Evolutionary conservation across 164 flowering plant species (phyloP), one percentile per base, ranked within the genome.

Genomic region (Annona cherimola): DNA sequence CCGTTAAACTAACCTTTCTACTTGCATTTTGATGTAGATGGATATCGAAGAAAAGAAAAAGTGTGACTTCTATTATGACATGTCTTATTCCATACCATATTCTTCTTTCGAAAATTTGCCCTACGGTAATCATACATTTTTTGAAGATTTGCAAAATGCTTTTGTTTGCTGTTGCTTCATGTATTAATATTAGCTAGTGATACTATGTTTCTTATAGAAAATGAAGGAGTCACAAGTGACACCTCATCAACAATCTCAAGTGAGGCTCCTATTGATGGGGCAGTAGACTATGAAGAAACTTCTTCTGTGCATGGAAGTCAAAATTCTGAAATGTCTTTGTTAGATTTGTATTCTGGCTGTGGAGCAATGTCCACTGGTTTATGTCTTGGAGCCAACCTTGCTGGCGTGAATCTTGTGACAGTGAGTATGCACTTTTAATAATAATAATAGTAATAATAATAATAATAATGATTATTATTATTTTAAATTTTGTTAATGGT

Each of bases 351-450:
- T 64, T 79, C 88, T 43, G 98, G 99, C 1, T 95, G 99, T 79
- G 99, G 98, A 14, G 98, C 84, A 0, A 93, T 95, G 99, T 95
- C 99, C 1, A 89, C 94, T 12, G 97, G 99, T 0, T 69, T 95
- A 5, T 91, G 97, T 63, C 74, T 88, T 3, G 99, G 98, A n/a
- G 93, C 92, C 2, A 74, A 73, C 6, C 60, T 83, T 14, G 63
- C 81, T 43, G 86, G 85, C 19, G 69, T 84, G 0, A 83, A 90
- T 43, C 88, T 95, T 45, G 86, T 86, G 0, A 91, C 97, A 4
- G 99, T 95, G 79, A 80, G 93, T 80, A 5, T 5, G 41, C 50
- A 9, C 5, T n/a, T 65, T 26, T 26, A 26, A 26, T 44, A 18
- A 3, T 8, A 4, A 39, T 5, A 12, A 16, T 20, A 1, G 41